A percentile compares a stretch with the other conserved stretches of the same genome.
Conservation (phyloP, 139 green algal species). For the Spirogloea muscicola region DNA sequence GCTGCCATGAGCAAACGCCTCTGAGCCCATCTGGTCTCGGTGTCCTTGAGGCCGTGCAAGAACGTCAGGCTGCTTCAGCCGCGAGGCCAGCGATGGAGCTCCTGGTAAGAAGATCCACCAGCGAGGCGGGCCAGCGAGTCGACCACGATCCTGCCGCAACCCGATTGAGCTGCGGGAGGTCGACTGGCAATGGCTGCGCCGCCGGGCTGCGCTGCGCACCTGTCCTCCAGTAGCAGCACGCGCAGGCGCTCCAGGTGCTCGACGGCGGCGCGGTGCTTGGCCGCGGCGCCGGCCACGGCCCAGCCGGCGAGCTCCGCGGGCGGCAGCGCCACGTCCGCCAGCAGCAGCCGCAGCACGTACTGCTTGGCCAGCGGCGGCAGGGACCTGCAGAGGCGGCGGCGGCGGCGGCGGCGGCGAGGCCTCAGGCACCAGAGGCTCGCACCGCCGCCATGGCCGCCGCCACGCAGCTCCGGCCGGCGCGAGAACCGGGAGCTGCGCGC, state of each 20-base stretch:
- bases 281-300: background rate
- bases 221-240: constrained; percentile 36
- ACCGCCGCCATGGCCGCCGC: too few species aligned
- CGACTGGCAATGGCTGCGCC: too few species aligned
- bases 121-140: background rate
- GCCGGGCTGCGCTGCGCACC: too few species aligned
- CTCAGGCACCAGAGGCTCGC: too few species aligned
- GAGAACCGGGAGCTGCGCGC: too few species aligned
- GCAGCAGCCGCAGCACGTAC: constrained; percentile 46
- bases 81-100: background rate
- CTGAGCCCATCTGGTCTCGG: background rate
- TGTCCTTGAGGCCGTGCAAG: background rate
- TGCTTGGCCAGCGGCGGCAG: constrained; percentile 37
- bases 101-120: background rate
- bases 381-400: constrained; percentile 33
- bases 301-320: background rate
- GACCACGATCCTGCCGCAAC: background rate
- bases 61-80: background rate
- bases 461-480: too few species aligned
- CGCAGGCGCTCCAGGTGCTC: constrained; percentile 37
- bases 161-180: background rate
- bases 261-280: constrained; percentile 32
- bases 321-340: background rate
- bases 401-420: too few species aligned
- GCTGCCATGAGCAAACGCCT: background rate